A percentile compares a stretch with the other conserved stretches of the same genome.
Evolutionary conservation across 306 rosid species (phyloP).

Genomic region (Medicago ruthenica): DNA sequence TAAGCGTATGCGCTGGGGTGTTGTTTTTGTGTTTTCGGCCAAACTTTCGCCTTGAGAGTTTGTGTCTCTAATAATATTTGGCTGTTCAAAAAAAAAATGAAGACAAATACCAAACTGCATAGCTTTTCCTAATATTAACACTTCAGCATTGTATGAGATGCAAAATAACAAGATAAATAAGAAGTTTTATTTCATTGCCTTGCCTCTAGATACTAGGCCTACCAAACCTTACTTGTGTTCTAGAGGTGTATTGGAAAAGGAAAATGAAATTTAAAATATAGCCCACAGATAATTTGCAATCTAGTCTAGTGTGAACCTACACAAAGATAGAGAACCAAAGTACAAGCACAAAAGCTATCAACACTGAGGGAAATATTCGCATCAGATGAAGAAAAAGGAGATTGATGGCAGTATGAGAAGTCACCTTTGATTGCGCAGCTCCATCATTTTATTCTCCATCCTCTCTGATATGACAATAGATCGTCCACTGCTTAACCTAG

Average conservation of each 20-base stretch:
- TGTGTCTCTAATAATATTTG: too few relatives aligned
- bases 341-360: constrained; percentile 9
- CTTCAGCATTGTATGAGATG: constrained; percentile 29
- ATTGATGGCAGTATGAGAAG: constrained; percentile 6
- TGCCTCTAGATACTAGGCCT: constrained; percentile 20
- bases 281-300: background rate
- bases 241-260: background rate
- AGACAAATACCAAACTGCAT: too few relatives aligned
- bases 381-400: background rate
- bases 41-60: too few relatives aligned
- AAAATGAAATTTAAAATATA: background rate
- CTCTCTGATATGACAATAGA: constrained; percentile 84
- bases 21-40: too few relatives aligned
- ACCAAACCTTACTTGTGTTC: constrained; percentile 1
- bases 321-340: background rate
- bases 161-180: background rate
- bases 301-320: background rate
- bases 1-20: too few relatives aligned
- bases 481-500: constrained; percentile 71
- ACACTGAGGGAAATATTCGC: constrained; percentile 3
- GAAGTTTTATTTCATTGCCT: background rate
- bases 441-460: constrained; percentile 66
- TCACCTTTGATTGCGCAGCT: constrained; percentile 77
- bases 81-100: too few relatives aligned
- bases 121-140: too few relatives aligned